Conservation (phyloP, 192 early-diverging fungal species). For the Backusella psychrophila region DNA sequence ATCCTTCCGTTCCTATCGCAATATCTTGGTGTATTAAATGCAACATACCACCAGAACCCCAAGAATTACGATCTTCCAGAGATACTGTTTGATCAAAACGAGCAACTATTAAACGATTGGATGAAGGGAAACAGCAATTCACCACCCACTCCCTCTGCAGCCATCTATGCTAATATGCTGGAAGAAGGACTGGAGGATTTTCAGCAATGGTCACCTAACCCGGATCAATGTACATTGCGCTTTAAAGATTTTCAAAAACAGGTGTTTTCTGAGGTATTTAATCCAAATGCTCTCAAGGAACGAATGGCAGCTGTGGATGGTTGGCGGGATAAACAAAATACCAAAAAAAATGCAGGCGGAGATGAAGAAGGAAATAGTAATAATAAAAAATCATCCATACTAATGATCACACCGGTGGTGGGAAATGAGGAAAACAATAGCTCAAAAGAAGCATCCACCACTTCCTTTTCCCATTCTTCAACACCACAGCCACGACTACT, state of each 20-base stretch:
- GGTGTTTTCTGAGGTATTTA: slow-evolving; percentile 87
- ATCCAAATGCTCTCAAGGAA: slow-evolving; percentile 75
- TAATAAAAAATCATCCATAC: not conserved
- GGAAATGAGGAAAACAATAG: not conserved
- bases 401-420: not conserved
- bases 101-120: slow-evolving; percentile 78
- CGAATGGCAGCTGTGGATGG: slow-evolving; percentile 59
- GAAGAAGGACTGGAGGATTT: slow-evolving; percentile 7
- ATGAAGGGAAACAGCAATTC: not conserved
- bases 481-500: not conserved
- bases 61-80: slow-evolving; percentile 50
- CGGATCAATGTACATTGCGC: not conserved
- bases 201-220: slow-evolving; percentile 13
- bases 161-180: not conserved
- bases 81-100: slow-evolving; percentile 87
- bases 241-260: slow-evolving; percentile 62
- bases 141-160: not conserved
- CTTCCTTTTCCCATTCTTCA: not conserved
- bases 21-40: slow-evolving; percentile 93
- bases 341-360: not conserved
- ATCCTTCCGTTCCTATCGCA: slow-evolving; percentile 87
- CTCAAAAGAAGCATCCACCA: not conserved
- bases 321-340: slow-evolving; percentile 8
- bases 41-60: slow-evolving; percentile 57
- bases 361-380: not conserved